phyloP scores from a whole-genome alignment of 331 rosid species.

The Malus hybrid region DNA sequence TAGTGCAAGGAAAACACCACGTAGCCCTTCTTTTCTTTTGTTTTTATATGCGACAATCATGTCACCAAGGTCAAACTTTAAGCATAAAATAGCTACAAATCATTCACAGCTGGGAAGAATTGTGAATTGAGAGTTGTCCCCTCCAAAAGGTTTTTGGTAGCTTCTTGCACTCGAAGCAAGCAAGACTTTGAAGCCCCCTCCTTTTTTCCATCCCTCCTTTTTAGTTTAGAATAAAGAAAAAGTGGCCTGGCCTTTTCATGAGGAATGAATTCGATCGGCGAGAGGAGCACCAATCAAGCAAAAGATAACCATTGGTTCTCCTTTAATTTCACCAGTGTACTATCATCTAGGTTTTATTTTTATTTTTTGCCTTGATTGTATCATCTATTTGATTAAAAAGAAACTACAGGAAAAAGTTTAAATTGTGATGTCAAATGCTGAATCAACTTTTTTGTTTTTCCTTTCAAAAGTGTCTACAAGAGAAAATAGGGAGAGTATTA shows the following conservation, averaged over 20 bases:
- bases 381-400: neutral
- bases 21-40: constrained; percentile 21
- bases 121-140: constrained; percentile 36
- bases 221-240: constrained; percentile 51
- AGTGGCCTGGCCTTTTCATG: constrained; percentile 51
- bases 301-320: constrained; percentile 51
- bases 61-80: constrained; percentile 80
- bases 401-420: neutral
- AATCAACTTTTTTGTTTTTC: too few species aligned
- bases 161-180: constrained; percentile 99
- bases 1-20: constrained; percentile 68
- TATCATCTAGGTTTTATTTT: neutral
- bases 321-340: neutral
- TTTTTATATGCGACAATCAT: constrained; percentile 50
- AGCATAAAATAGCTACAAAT: constrained; percentile 64
- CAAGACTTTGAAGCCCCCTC: constrained; percentile 52
- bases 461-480: too few species aligned
- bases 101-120: constrained; percentile 46
- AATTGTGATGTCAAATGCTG: neutral
- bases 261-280: constrained; percentile 35
- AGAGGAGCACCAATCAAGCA: constrained; percentile 72
- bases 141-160: constrained; percentile 65
- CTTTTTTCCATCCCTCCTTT: constrained; percentile 8
- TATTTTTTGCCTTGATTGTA: neutral
- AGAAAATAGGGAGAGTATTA: too few species aligned